A percentile compares a stretch with the other conserved stretches of the same genome.
Conservation (phyloP, 164 flowering plant species). For the Berberis thunbergii region DNA sequence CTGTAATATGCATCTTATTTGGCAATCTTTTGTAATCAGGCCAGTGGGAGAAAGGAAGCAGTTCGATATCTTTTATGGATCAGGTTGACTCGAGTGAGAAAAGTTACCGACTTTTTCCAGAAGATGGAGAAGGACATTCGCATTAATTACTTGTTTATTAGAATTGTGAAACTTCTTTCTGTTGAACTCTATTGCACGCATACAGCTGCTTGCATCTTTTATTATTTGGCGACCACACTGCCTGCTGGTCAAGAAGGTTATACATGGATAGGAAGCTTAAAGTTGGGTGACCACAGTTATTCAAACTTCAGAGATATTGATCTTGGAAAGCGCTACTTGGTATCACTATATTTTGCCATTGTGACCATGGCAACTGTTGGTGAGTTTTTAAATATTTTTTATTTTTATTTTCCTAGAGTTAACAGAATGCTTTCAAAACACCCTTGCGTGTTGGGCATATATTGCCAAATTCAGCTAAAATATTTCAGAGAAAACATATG, state of each 20-base stretch:
- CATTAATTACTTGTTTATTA: constrained; percentile 54
- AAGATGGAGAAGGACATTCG: constrained; percentile 66
- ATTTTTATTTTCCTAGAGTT: constrained; percentile 1
- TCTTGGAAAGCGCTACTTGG: constrained; percentile 51
- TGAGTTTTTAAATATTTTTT: constrained; percentile 28
- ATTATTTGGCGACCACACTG: constrained; percentile 64
- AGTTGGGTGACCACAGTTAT: constrained; percentile 63
- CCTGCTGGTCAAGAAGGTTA: constrained; percentile 62
- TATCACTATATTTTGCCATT: constrained; percentile 72
- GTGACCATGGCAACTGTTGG: constrained; percentile 89
- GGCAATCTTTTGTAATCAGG: constrained; percentile 22
- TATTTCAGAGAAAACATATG: no score
- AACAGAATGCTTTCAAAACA: not conserved
- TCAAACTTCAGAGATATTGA: constrained; percentile 61
- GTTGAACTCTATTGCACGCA: constrained; percentile 81
- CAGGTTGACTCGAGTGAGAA: constrained; percentile 46
- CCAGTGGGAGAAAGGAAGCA: constrained; percentile 39
- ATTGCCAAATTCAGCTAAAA: no score
- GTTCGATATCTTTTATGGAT: constrained; percentile 66
- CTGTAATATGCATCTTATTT: not conserved
- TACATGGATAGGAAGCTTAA: constrained; percentile 80
- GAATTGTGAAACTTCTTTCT: constrained; percentile 62
- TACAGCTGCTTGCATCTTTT: constrained; percentile 81
- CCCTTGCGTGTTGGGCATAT: not conserved
- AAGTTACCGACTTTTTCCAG: constrained; percentile 39